Base-by-base conservation (phyloP, 306 rosid species). In the Acacia melanoxylon region DNA sequence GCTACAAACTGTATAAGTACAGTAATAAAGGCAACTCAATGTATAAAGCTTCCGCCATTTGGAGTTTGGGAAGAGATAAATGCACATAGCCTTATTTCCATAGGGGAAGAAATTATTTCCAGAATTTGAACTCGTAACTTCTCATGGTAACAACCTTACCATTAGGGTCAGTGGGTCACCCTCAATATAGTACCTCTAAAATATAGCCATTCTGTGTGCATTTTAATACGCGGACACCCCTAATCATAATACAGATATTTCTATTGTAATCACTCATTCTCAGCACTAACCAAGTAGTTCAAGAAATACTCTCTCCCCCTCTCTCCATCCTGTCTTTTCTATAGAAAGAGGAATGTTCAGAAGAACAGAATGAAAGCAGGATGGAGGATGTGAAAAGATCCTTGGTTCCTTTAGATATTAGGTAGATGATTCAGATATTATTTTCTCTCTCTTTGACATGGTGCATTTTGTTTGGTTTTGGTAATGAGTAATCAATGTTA, bases 231-330 rank as follows among this genome's bases (percentile, higher is more conserved):
- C n/a, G n/a, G n/a, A n/a, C n/a, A n/a, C n/a, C n/a, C n/a, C n/a
- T n/a, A n/a, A n/a, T n/a, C n/a, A n/a, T n/a, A n/a, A n/a, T n/a
- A n/a, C n/a, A n/a, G n/a, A n/a, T 37, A 41, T 13, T 82, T 51
- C 29, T 27, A 51, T 41, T 52, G 80, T 24, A 15, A 15, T 77
- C 46, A 75, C 31, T 33, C 76, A 59, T 77, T 45, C 54, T 80
- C 62, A 52, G 63, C n/a, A 77, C 37, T 45, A 20, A 17, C 41
- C 9, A 37, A 48, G 27, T 29, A 72, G 33, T 61, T 72, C 54
- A 44, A 62, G 9, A 33, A 46, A 31, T 46, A 33, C 10, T 20
- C 25, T 20, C 17, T 41, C 13, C 8, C n/a, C n/a, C 4, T 17
- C 17, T 35, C 40, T 20, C 20, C 44, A 51, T 71, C 48, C 51